Evolutionary conservation across 2,329 filamentous ascomycete species (phyloP), one percentile per base, ranked within the genome.

Genomic region (Clarireedia hainanense): DNA sequence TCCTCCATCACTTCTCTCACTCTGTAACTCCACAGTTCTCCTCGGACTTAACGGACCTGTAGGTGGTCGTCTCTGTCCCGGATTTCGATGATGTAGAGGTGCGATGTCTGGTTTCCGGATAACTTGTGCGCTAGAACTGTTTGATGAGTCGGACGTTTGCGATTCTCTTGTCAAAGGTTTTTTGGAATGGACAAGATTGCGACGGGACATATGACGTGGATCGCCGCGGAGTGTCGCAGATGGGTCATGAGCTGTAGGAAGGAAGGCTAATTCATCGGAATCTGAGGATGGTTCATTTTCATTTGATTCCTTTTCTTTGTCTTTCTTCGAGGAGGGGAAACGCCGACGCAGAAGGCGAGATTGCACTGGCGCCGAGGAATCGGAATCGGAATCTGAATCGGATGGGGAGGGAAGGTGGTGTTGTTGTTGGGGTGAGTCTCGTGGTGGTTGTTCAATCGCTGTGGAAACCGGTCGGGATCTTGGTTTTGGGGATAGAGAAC

Each of bases 1-100:
- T 9, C 52, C 86, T 14, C 85, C 85, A 60, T 90, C 86, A 65
- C 85, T 89, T 12, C 81, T 81, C 59, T 86, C 83, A 12, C 76
- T 77, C 2, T 78, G 74, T 49, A 85, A 65, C 52, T 86, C 84
- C 6, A 78, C 75, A 14, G 78, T 78, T 24, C 83, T 77, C 23
- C 79, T 78, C 1, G 84, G 83, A 43, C 76, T 82, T n/a, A 81
- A 67, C 3, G 79, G 78, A 0, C 75, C 77, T 6, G 60, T 50
- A 10, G 59, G 55, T 42, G 55, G 56, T 43, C 60, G 57, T 48
- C 57, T 60, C 14, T 47, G 20, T 15, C 26, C 9, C 17, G 26
- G 20, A 17, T 27, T 36, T 14, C 27, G 47, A 27, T 43, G 24
- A 49, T 4, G 39, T 14, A 20, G 27, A 39, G n/a, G 10, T 39